Evolutionary conservation across 2,329 filamentous ascomycete species (phyloP), one percentile per base, ranked within the genome.

Genomic region (Paraphaeosphaeria sporulosa): DNA sequence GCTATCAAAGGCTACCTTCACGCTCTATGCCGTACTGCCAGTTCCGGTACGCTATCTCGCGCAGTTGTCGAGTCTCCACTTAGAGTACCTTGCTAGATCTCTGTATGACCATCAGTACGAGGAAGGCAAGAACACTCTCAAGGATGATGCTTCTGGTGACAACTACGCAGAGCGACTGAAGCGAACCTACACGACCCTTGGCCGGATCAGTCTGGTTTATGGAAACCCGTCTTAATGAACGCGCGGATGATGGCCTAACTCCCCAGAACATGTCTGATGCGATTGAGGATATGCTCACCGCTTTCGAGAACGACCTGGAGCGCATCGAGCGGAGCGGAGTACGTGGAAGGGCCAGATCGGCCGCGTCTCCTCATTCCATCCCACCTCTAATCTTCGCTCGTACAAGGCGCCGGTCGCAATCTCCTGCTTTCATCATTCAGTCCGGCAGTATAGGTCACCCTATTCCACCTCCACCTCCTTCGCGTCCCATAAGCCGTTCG

Each of bases 1-100:
- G 13, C 34, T 40, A 2, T 40, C 23, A 12, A 30, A 7, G 4
- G 19, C 40, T 27, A 55, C 40, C 6, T 56, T 56, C 32, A 47
- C 30, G 1, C 42, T 56, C 5, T 21, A 51, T 17, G 36, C 55
- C 23, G 55, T 52, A 25, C 40, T 36, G 34, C 55, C 55, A 10
- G 46, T 58, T 25, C 55, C 55, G 2, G 4, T 44, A 2, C 38
- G 40, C n/a, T 52, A 58, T 27, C 42, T 58, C 25, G 5, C 15
- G 17, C 36, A 52, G 19, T 8, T 58, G 21, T 51, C 55, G 19
- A 27, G 21, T 44, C 19, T 12, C 2, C 48, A 58, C 10, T 27
- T 58, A 15, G 7, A 34, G 19, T 52, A 25, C 19, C 12, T 58
- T 4, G 36, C 25, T 12, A 13, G 32, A 12, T 46, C 13, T 23